Evolutionary conservation across 2,329 filamentous ascomycete genomes (phyloP).

Genomic region (Colletotrichum musae): DNA sequence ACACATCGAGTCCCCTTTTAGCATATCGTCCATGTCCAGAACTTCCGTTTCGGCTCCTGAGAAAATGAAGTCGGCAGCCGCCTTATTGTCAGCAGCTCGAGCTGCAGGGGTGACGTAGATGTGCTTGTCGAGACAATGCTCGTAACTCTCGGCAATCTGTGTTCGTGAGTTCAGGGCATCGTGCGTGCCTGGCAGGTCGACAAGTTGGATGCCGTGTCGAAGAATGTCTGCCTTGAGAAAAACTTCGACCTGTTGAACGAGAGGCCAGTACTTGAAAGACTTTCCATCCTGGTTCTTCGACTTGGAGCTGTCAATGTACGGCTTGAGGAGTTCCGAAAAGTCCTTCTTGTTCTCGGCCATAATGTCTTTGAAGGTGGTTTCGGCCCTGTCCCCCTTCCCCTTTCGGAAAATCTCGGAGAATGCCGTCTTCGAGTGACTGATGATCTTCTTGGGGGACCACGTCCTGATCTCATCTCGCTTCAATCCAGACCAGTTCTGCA

Average conservation of each 20-base stretch:
- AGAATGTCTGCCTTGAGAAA: constrained; percentile 35
- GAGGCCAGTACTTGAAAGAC: constrained; percentile 29
- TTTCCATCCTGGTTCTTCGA: background rate
- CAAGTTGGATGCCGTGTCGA: constrained; percentile 37
- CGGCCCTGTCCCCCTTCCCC: background rate
- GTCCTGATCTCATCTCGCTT: background rate
- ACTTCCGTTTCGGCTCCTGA: constrained; percentile 30
- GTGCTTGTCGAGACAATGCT: constrained; percentile 27
- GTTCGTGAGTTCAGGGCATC: constrained; percentile 39
- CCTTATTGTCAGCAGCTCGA: constrained; percentile 41
- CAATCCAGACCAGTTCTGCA: constrained; percentile 39
- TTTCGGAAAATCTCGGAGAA: background rate
- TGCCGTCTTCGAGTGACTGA: background rate
- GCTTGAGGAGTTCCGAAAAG: constrained; percentile 29
- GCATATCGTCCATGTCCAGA: constrained; percentile 39
- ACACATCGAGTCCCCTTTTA: constrained; percentile 29
- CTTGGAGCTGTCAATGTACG: constrained; percentile 32
- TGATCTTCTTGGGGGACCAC: constrained; percentile 8
- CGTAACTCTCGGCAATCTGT: constrained; percentile 27
- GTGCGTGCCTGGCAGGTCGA: constrained; percentile 42
- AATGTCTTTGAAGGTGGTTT: background rate
- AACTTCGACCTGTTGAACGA: constrained; percentile 41
- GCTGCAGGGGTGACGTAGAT: constrained; percentile 38
- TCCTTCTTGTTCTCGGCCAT: background rate
- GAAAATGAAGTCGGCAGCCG: constrained; percentile 39